Conservation (phyloP, 345 rosid genomes). For the Melaleuca quinquenervia region DNA sequence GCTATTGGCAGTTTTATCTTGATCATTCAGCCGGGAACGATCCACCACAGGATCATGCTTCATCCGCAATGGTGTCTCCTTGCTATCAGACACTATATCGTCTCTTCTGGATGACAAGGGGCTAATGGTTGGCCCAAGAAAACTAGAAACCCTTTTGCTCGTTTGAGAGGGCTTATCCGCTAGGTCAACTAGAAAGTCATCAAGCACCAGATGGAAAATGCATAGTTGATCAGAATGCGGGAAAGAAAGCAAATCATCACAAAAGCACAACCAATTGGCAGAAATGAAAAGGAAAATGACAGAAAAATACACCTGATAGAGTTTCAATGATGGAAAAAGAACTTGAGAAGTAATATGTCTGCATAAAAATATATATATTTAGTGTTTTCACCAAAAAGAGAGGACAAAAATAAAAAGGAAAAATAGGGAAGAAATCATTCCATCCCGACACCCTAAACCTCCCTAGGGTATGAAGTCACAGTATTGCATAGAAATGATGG, state of each 20-base stretch:
- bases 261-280: not conserved
- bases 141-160: conserved; percentile 25
- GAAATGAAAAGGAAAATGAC: not conserved
- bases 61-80: conserved; percentile 26
- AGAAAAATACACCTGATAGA: conserved; percentile 48
- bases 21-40: conserved; percentile 18
- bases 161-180: conserved; percentile 50
- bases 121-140: conserved; percentile 15
- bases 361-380: conserved; percentile 20
- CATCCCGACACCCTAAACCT: not conserved
- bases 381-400: not conserved
- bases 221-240: not conserved
- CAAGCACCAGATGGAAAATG: not conserved
- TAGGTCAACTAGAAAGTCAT: conserved; percentile 43
- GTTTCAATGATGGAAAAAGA: conserved; percentile 93
- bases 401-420: not conserved
- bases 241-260: not conserved
- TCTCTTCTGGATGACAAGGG: conserved; percentile 34
- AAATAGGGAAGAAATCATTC: not conserved
- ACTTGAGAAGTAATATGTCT: conserved; percentile 90
- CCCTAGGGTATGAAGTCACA: not conserved
- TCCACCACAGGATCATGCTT: conserved; percentile 22
- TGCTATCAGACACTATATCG: conserved; percentile 21
- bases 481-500: conserved; percentile 2
- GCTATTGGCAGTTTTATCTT: conserved; percentile 24